phyloP scores from a whole-genome alignment of 2,329 filamentous ascomycete species.

The Parastagonospora nodorum region DNA sequence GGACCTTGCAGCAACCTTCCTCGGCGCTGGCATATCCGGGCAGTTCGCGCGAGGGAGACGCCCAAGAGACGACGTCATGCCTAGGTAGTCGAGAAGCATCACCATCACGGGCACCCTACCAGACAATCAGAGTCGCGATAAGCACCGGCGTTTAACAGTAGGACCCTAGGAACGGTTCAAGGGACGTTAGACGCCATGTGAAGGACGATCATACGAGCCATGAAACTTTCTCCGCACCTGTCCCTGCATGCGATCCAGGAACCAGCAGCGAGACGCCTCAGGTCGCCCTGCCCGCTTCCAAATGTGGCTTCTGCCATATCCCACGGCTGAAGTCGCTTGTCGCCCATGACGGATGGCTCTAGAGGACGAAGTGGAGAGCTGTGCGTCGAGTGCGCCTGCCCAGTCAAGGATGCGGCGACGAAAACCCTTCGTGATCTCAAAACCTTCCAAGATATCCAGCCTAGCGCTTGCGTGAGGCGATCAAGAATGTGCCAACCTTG shows the following conservation, averaged over 20 bases:
- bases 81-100: conserved; percentile 1
- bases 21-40: conserved; percentile 15
- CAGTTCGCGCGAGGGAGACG: conserved; percentile 8
- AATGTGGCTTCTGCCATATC: conserved; percentile 22
- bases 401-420: too few species aligned
- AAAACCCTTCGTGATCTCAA: too few species aligned
- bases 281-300: conserved; percentile 19
- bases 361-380: too few species aligned
- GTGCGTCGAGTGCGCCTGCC: too few species aligned
- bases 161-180: neutral
- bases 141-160: neutral
- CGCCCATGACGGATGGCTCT: conserved; percentile 8
- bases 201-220: conserved; percentile 15
- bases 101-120: neutral
- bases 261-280: conserved; percentile 23
- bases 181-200: conserved; percentile 4
- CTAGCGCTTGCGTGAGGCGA: too few species aligned
- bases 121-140: too few species aligned
- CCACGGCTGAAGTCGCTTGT: conserved; percentile 18
- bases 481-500: neutral
- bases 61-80: conserved; percentile 15
- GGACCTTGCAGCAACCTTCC: conserved; percentile 6
- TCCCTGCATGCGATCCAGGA: conserved; percentile 39
- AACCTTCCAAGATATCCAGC: too few species aligned
- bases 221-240: conserved; percentile 10